Conservation (phyloP, 176 grass and related monocot species). For the Carex myosuroides region DNA sequence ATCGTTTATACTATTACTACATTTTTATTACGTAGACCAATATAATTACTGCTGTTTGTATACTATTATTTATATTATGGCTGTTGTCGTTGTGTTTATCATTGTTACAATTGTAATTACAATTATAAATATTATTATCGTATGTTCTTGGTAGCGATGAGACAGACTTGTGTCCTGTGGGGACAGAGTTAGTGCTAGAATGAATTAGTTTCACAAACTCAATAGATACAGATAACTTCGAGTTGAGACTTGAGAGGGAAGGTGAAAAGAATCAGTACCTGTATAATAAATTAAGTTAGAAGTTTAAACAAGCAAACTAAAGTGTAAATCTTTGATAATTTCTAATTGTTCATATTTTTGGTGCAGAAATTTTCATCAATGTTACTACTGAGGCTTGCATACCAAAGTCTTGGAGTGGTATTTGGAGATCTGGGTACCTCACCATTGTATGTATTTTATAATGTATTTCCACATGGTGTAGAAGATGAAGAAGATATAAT, state of each 20-base stretch:
- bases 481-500: conserved; percentile 70
- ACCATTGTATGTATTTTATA: conserved; percentile 92
- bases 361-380: conserved; percentile 74
- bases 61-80: not conserved
- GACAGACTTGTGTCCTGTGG: not conserved
- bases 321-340: not conserved
- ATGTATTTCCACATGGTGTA: conserved; percentile 75
- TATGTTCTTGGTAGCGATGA: not conserved
- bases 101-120: not conserved
- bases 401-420: conserved; percentile 97
- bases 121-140: not conserved
- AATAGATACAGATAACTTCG: not conserved
- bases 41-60: not conserved
- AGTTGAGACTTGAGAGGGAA: not conserved
- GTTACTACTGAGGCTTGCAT: conserved; percentile 66
- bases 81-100: not conserved
- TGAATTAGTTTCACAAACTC: not conserved
- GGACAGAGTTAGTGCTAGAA: not conserved
- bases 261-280: not conserved
- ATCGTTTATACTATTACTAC: not conserved
- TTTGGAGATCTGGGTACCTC: conserved; percentile 96
- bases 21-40: not conserved
- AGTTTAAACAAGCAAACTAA: not conserved
- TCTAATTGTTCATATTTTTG: conserved; percentile 8
- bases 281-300: not conserved